Evolutionary conservation across 768 basidiomycete species (phyloP).

Genomic region (Hygrocybe punicea): DNA sequence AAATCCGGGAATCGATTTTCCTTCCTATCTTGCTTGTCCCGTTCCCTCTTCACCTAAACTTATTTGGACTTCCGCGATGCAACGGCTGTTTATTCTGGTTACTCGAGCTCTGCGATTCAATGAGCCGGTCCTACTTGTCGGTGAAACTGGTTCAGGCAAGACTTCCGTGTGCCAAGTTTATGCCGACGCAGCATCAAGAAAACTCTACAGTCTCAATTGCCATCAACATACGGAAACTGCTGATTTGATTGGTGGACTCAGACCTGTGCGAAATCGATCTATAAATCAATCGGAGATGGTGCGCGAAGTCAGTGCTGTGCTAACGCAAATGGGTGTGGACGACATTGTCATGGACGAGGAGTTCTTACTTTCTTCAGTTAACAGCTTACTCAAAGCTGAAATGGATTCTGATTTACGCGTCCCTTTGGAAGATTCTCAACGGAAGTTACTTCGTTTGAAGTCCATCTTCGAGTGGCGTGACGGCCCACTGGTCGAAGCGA

Average conservation of each 20-base stretch:
- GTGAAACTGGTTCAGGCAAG: conserved; percentile 96
- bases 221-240: conserved; percentile 99
- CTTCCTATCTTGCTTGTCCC: conserved; percentile 53
- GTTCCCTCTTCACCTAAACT: conserved; percentile 50
- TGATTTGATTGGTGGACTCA: conserved; percentile 89
- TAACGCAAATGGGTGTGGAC: conserved; percentile 43
- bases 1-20: conserved; percentile 38
- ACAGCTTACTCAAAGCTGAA: conserved; percentile 26
- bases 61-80: conserved; percentile 94
- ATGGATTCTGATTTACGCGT: conserved; percentile 20
- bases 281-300: conserved; percentile 49
- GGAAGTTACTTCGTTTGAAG: conserved; percentile 48
- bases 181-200: conserved; percentile 59
- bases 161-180: conserved; percentile 94
- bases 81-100: conserved; percentile 79
- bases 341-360: conserved; percentile 21
- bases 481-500: conserved; percentile 91
- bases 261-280: conserved; percentile 78
- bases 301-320: conserved; percentile 39
- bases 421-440: conserved; percentile 42
- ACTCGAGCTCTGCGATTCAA: conserved; percentile 83
- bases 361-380: conserved; percentile 26
- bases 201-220: conserved; percentile 78
- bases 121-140: conserved; percentile 93
- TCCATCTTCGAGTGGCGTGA: conserved; percentile 96